A percentile compares a stretch with the other conserved stretches of the same genome.
These are phyloP conservation scores for Mucor racemosus DNA, from an alignment of 371 early-diverging fungal species.

Conservation along the genomic window DNA sequence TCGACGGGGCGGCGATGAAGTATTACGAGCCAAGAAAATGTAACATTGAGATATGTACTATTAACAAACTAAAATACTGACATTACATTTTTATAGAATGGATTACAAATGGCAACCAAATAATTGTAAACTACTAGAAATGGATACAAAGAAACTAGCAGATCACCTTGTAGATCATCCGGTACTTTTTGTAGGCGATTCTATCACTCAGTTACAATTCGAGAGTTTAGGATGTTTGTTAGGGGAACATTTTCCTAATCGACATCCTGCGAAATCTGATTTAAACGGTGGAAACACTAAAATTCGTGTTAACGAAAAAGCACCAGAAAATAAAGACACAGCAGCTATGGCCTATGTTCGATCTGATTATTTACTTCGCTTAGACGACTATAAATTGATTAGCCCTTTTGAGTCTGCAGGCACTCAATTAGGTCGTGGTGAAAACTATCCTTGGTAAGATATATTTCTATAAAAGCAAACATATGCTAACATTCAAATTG, in stretches of 20 bases:
- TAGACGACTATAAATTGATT: constrained; percentile 50
- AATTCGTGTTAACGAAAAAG: constrained; percentile 27
- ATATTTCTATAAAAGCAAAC: no score
- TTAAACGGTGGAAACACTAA: constrained; percentile 41
- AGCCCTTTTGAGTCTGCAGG: constrained; percentile 44
- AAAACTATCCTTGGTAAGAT: constrained; percentile 51
- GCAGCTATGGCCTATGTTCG: constrained; percentile 40
- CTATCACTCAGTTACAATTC: constrained; percentile 52
- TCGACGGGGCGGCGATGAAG: constrained; percentile 33
- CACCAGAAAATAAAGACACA: constrained; percentile 24
- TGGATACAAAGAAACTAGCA: constrained; percentile 33
- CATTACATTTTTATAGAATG: constrained; percentile 23
- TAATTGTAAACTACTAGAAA: constrained; percentile 31
- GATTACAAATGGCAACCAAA: constrained; percentile 48
- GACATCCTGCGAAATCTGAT: constrained; percentile 19
- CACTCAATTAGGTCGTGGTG: constrained; percentile 42
- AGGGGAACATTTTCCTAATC: constrained; percentile 30
- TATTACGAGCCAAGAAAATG: constrained; percentile 39
- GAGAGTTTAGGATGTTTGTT: constrained; percentile 49
- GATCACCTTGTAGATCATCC: constrained; percentile 42
- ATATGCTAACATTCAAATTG: background rate
- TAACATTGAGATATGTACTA: constrained; percentile 16
- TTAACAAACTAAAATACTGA: background rate
- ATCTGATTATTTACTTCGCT: constrained; percentile 42
- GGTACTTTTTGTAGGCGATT: constrained; percentile 50